Evolutionary conservation across 306 rosid genomes (phyloP).

Genomic region (Medicago lupulina): DNA sequence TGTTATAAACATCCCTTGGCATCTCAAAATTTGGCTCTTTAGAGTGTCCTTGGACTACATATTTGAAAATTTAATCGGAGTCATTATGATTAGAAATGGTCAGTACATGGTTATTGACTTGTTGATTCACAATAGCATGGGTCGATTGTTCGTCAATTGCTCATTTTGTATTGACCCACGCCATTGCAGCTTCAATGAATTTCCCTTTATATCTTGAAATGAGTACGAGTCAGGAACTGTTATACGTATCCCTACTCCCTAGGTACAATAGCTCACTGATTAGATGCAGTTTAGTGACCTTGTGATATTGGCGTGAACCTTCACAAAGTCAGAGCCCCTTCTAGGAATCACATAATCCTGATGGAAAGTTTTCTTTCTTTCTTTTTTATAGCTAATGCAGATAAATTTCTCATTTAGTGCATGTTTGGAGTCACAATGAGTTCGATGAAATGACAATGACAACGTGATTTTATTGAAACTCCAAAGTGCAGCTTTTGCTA

Average conservation of each 20-base stretch:
- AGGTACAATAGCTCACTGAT: background rate
- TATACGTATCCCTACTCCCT: background rate
- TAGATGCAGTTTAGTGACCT: slow-evolving; percentile 20
- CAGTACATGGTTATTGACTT: slow-evolving; percentile 1
- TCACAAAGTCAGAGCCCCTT: background rate
- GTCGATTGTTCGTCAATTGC: no score
- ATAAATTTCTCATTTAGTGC: background rate
- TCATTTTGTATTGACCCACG: no score
- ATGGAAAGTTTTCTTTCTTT: background rate
- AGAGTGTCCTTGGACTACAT: background rate
- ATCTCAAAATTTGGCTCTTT: slow-evolving; percentile 1
- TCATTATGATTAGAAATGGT: background rate
- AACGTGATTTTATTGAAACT: no score
- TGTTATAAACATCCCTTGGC: slow-evolving; percentile 21
- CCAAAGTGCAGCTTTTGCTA: no score
- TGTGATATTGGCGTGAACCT: background rate
- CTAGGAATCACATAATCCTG: slow-evolving; percentile 12
- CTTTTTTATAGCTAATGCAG: background rate
- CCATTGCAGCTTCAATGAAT: slow-evolving; percentile 18
- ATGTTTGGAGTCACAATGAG: background rate
- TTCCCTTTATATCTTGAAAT: background rate
- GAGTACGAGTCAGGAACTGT: slow-evolving; percentile 11
- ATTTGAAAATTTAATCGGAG: slow-evolving; percentile 1
- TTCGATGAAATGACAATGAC: no score
- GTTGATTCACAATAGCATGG: background rate